Conservation (phyloP, 2,329 filamentous ascomycete species). For the Neonectria faginata region DNA sequence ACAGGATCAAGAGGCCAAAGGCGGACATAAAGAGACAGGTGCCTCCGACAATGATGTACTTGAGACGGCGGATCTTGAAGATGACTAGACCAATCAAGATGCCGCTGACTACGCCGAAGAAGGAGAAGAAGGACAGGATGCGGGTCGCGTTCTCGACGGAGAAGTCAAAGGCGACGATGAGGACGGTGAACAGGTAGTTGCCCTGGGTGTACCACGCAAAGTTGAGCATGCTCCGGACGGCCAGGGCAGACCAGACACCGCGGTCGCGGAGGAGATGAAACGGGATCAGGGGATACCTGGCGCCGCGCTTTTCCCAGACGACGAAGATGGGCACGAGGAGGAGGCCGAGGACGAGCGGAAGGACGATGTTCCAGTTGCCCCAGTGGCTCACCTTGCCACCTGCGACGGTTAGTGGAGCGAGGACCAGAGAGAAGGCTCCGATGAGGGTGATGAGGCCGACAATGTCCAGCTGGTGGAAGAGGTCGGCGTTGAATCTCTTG, state of each 20-base stretch:
- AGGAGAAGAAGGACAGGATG: slow-evolving; percentile 66
- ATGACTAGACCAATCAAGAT: slow-evolving; percentile 64
- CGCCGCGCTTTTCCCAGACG: slow-evolving; percentile 64
- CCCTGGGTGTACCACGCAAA: slow-evolving; percentile 69
- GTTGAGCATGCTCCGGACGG: slow-evolving; percentile 63
- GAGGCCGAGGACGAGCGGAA: slow-evolving; percentile 64
- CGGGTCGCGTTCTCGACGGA: slow-evolving; percentile 65
- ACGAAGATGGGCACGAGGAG: slow-evolving; percentile 62
- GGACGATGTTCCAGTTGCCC: slow-evolving; percentile 62
- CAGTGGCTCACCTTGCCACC: slow-evolving; percentile 61
- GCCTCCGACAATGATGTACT: slow-evolving; percentile 68
- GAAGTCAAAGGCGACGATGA: slow-evolving; percentile 69
- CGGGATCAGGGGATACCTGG: slow-evolving; percentile 65
- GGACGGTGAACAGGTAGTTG: slow-evolving; percentile 70
- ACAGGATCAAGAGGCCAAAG: slow-evolving; percentile 67
- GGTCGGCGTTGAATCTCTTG: slow-evolving; percentile 52
- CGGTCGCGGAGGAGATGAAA: slow-evolving; percentile 69
- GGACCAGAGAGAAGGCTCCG: slow-evolving; percentile 59
- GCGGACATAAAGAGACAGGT: slow-evolving; percentile 67
- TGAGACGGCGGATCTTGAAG: slow-evolving; percentile 64
- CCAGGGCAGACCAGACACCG: slow-evolving; percentile 70
- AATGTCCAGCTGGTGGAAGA: slow-evolving; percentile 68
- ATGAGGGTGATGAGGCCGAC: slow-evolving; percentile 62
- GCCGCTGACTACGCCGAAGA: slow-evolving; percentile 66
- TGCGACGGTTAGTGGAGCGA: slow-evolving; percentile 66